These are phyloP conservation scores for Haplosporangium sp. DNA, from an alignment of 371 early-diverging fungal species.

Conservation along the genomic window DNA sequence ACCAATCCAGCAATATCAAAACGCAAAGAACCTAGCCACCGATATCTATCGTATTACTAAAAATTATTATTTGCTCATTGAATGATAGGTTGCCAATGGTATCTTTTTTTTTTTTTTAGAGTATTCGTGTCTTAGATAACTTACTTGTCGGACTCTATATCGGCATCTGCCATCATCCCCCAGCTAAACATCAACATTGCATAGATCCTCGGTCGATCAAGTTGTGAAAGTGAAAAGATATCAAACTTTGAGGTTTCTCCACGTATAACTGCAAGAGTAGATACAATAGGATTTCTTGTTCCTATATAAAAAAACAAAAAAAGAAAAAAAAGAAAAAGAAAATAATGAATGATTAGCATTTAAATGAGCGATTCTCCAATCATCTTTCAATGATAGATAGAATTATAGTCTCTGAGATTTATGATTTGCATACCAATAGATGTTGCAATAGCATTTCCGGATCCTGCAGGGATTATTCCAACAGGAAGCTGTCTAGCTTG, in stretches of 20 bases:
- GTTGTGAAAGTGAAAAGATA: constrained; percentile 45
- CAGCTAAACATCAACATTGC: constrained; percentile 47
- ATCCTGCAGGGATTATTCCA: constrained; percentile 45
- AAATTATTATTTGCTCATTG: not conserved
- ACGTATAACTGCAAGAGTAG: constrained; percentile 40
- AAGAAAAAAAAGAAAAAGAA: no score
- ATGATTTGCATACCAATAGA: constrained; percentile 24
- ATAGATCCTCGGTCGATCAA: constrained; percentile 37
- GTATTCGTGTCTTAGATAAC: not conserved
- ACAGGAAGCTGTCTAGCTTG: constrained; percentile 25
- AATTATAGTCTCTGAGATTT: no score
- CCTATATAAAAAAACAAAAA: constrained; percentile 24
- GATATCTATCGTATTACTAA: constrained; percentile 23
- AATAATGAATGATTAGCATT: not conserved
- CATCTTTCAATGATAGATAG: no score
- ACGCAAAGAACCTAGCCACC: constrained; percentile 45
- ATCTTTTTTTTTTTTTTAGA: no score
- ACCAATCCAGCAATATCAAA: constrained; percentile 53
- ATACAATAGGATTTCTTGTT: constrained; percentile 18
- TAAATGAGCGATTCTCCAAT: no score
- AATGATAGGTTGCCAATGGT: no score
- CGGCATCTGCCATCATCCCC: constrained; percentile 54
- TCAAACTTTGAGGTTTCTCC: constrained; percentile 42
- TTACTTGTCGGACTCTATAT: constrained; percentile 51
- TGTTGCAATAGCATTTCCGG: constrained; percentile 47